A percentile compares a stretch with the other conserved stretches of the same genome.
Conservation (phyloP, 139 green algal genomes). For the Monoraphidium neglectum region DNA sequence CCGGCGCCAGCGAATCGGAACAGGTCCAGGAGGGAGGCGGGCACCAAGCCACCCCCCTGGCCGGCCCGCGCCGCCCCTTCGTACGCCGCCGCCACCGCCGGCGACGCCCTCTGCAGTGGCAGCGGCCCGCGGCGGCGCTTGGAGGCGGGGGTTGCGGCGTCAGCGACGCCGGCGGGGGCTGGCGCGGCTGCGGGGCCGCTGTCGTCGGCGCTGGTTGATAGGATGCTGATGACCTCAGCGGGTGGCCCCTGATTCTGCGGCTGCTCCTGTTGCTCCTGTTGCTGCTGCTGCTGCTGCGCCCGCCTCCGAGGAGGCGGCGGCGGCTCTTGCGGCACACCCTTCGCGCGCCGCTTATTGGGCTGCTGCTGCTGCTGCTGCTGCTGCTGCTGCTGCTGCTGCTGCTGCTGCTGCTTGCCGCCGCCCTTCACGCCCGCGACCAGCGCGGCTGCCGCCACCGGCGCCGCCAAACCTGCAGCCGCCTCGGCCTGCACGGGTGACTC, state of each 20-base stretch:
- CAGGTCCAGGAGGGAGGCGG: too few species aligned
- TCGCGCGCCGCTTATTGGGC: background rate
- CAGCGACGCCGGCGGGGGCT: too few species aligned
- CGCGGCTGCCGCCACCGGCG: background rate
- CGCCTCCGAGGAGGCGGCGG: background rate
- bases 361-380: conserved; percentile 8
- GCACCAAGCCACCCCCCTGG: too few species aligned
- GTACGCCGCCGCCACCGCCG: too few species aligned
- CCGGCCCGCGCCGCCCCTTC: too few species aligned
- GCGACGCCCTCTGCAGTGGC: too few species aligned
- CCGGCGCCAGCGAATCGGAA: too few species aligned
- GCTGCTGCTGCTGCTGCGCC: background rate
- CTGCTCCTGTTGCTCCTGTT: conserved; percentile 1
- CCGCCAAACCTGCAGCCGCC: background rate
- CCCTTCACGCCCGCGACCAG: background rate
- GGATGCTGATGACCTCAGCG: too few species aligned
- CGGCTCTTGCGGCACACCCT: background rate
- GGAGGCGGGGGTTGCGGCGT: too few species aligned
- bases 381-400: conserved; percentile 23
- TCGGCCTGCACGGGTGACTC: background rate
- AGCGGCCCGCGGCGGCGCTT: too few species aligned
- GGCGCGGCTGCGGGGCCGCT: too few species aligned
- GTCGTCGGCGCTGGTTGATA: too few species aligned
- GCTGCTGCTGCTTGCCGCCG: conserved; percentile 2
- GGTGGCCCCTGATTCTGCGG: background rate